A percentile compares a stretch with the other conserved stretches of the same genome.
Evolutionary conservation across 1,284 basidiomycete genomes (phyloP).

Genomic region (Microbotryum lychnidis-dioicae): DNA sequence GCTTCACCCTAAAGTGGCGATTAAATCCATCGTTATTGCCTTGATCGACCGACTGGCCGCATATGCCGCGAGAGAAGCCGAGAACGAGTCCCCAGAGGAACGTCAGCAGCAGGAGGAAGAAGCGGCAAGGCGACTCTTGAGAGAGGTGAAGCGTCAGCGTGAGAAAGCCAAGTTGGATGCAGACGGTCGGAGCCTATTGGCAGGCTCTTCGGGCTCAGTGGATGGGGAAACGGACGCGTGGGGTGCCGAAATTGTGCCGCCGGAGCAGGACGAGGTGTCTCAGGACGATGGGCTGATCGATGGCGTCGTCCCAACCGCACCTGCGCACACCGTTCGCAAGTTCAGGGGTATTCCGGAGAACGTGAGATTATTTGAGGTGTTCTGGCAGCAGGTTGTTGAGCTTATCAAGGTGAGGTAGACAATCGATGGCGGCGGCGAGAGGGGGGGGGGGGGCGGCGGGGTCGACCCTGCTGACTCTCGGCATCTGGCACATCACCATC

Average conservation of each 20-base stretch:
- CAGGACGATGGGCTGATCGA: slow-evolving; percentile 29
- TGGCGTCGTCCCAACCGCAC: background rate
- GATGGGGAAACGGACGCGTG: slow-evolving; percentile 22
- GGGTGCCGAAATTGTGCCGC: slow-evolving; percentile 16
- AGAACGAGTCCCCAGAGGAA: slow-evolving; percentile 86
- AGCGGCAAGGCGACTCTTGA: slow-evolving; percentile 71
- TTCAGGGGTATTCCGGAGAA: slow-evolving; percentile 89
- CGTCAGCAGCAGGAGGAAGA: slow-evolving; percentile 82
- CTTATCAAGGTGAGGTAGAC: slow-evolving; percentile 68
- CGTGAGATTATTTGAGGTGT: slow-evolving; percentile 87
- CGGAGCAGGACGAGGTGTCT: slow-evolving; percentile 15
- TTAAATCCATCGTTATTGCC: slow-evolving; percentile 91
- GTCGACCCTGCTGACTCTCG: background rate
- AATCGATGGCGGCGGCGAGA: background rate
- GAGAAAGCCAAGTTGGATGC: slow-evolving; percentile 29
- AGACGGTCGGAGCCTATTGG: slow-evolving; percentile 43
- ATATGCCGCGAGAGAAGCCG: slow-evolving; percentile 86
- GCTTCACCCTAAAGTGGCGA: slow-evolving; percentile 89
- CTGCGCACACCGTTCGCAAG: slow-evolving; percentile 51
- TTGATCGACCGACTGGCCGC: slow-evolving; percentile 89
- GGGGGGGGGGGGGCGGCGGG: too few relatives aligned
- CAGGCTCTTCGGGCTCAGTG: slow-evolving; percentile 48
- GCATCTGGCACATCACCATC: background rate
- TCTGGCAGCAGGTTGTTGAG: slow-evolving; percentile 96
- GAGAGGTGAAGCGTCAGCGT: slow-evolving; percentile 64